Percentiles rank a stretch among this genome's conserved stretches.
Conservation (phyloP, 257 asterid genomes). For the Capsicum baccatum region DNA sequence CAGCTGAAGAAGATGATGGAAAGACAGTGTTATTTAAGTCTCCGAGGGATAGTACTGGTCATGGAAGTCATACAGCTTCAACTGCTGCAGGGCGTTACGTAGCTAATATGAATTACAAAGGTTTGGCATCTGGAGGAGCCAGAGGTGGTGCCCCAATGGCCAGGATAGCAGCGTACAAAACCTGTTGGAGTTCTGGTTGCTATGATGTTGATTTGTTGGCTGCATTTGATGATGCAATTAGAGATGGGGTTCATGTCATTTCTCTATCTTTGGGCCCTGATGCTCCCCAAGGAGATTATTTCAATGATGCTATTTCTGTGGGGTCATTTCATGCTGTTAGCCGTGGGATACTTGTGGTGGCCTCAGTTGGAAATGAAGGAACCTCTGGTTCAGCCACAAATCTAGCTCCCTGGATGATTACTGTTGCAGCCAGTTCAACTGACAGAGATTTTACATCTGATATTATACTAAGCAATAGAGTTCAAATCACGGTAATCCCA, state of each 20-base stretch:
- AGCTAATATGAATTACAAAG: conserved; percentile 69
- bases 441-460: conserved; percentile 79
- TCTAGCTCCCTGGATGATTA: conserved; percentile 94
- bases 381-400: conserved; percentile 72
- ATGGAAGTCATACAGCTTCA: conserved; percentile 94
- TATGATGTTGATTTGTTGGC: conserved; percentile 90
- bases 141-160: conserved; percentile 96
- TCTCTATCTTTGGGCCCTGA: conserved; percentile 87
- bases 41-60: conserved; percentile 84
- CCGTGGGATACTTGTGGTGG: conserved; percentile 78
- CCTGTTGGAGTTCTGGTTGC: conserved; percentile 88
- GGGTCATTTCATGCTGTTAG: conserved; percentile 90
- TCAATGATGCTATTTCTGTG: conserved; percentile 83
- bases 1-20: conserved; percentile 67
- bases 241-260: conserved; percentile 82
- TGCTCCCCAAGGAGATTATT: conserved; percentile 80
- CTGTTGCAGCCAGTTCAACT: conserved; percentile 87
- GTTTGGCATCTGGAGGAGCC: conserved; percentile 87
- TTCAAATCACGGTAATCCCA: conserved; percentile 57
- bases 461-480: conserved; percentile 75
- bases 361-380: conserved; percentile 89
- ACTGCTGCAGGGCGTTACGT: conserved; percentile 91
- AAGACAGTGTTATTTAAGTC: conserved; percentile 49
- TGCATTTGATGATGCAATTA: conserved; percentile 90
- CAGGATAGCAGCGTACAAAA: conserved; percentile 85